Percentiles rank a stretch among this genome's conserved stretches.
Evolutionary conservation across 768 basidiomycete genomes (phyloP).

Genomic region (Lentinus brumalis): DNA sequence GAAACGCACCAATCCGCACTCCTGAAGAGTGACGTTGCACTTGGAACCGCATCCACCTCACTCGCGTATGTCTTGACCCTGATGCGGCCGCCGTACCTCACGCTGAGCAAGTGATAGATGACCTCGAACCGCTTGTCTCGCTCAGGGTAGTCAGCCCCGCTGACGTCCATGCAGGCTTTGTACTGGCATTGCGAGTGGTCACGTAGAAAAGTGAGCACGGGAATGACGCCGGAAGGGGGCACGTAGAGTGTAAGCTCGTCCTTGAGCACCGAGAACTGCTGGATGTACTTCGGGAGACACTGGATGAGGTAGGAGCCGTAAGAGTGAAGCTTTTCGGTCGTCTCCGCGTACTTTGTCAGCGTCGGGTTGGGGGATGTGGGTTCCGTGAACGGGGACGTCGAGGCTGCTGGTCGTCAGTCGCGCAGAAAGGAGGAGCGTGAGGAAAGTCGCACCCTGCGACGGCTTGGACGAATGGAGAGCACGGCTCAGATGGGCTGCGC

Average conservation of each 20-base stretch:
- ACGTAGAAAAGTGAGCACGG: constrained; percentile 87
- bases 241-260: constrained; percentile 93
- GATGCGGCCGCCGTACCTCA: constrained; percentile 78
- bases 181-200: constrained; percentile 97
- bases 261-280: constrained; percentile 96
- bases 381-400: constrained; percentile 82
- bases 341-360: constrained; percentile 65
- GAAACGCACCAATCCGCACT: constrained; percentile 90
- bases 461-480: constrained; percentile 41
- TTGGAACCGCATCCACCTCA: constrained; percentile 90
- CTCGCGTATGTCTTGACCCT: constrained; percentile 97
- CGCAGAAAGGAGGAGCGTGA: not conserved
- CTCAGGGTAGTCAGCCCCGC: constrained; percentile 94
- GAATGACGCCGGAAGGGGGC: constrained; percentile 78
- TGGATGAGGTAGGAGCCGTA: constrained; percentile 94
- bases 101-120: constrained; percentile 91
- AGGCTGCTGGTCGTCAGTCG: constrained; percentile 42
- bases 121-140: constrained; percentile 93
- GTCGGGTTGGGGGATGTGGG: constrained; percentile 88
- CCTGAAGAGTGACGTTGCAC: constrained; percentile 72
- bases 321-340: constrained; percentile 79
- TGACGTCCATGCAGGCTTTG: constrained; percentile 91
- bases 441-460: constrained; percentile 46
- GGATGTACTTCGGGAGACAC: constrained; percentile 94
- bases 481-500: constrained; percentile 35